Evolutionary conservation across 306 rosid species (phyloP).

Genomic region (Lotus japonicus): DNA sequence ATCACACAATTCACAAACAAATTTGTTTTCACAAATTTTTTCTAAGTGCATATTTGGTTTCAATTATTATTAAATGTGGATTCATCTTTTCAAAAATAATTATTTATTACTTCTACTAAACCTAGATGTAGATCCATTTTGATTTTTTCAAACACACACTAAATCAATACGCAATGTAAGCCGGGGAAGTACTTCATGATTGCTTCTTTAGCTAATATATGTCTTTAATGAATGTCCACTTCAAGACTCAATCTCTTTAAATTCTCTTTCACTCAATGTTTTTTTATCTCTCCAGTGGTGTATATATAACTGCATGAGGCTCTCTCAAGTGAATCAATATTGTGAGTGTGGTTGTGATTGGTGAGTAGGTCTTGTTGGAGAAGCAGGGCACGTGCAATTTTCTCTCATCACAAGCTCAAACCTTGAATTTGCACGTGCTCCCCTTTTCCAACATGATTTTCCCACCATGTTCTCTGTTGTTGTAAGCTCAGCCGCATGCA

Average conservation of each 20-base stretch:
- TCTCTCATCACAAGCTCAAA: neutral
- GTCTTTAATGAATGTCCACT: conserved; percentile 65
- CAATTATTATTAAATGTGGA: too few relatives aligned
- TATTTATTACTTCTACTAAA: too few relatives aligned
- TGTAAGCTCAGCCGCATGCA: neutral
- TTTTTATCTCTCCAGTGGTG: neutral
- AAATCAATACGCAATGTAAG: conserved; percentile 13
- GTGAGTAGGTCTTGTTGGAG: conserved; percentile 76
- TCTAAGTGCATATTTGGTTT: too few relatives aligned
- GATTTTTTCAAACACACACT: too few relatives aligned
- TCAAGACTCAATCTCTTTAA: conserved; percentile 57
- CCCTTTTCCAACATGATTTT: conserved; percentile 81
- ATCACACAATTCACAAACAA: too few relatives aligned
- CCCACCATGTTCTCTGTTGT: conserved; percentile 33
- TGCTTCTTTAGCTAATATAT: conserved; percentile 23
- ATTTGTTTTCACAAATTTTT: too few relatives aligned
- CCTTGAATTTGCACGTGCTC: conserved; percentile 77
- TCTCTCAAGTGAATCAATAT: too few relatives aligned
- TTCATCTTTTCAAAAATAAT: too few relatives aligned
- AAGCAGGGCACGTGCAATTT: conserved; percentile 98
- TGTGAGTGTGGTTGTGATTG: conserved; percentile 19
- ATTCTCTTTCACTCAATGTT: too few relatives aligned
- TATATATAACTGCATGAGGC: conserved; percentile 32
- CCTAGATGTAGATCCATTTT: too few relatives aligned
- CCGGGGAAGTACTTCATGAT: conserved; percentile 2